phyloP scores from a whole-genome alignment of 2,329 filamentous ascomycete genomes.

The Fusarium abutilonis region DNA sequence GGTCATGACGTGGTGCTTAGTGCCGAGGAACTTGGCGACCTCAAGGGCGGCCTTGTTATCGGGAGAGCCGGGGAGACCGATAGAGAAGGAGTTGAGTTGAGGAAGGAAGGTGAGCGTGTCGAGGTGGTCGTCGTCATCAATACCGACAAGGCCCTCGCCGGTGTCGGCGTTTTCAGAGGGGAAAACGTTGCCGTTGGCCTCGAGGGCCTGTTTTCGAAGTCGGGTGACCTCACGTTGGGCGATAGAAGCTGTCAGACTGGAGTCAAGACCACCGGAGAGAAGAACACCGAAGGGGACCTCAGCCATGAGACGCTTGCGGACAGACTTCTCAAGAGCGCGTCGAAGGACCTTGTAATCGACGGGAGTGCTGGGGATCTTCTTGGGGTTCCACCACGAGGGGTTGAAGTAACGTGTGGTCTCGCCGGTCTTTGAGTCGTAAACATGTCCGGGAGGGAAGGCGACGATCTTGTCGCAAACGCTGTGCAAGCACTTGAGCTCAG shows the following conservation, averaged over 20 bases:
- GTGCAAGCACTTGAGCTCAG: slow-evolving; percentile 92
- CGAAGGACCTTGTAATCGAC: slow-evolving; percentile 86
- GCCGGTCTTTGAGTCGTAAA: slow-evolving; percentile 94
- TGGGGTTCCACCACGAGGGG: slow-evolving; percentile 90
- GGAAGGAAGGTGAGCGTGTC: slow-evolving; percentile 91
- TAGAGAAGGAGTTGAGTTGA: slow-evolving; percentile 98
- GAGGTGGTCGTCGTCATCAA: slow-evolving; percentile 90
- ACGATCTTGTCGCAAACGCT: slow-evolving; percentile 95
- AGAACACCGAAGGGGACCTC: slow-evolving; percentile 98
- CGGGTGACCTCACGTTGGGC: slow-evolving; percentile 91
- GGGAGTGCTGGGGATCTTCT: slow-evolving; percentile 79
- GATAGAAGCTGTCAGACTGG: slow-evolving; percentile 92
- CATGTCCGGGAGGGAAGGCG: slow-evolving; percentile 91
- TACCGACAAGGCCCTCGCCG: slow-evolving; percentile 84
- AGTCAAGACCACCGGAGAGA: slow-evolving; percentile 94
- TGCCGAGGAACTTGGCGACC: slow-evolving; percentile 96
- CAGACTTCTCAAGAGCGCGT: slow-evolving; percentile 85
- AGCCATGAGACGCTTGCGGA: slow-evolving; percentile 97
- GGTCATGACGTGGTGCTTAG: slow-evolving; percentile 97
- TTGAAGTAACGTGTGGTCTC: slow-evolving; percentile 88
- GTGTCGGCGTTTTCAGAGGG: slow-evolving; percentile 65
- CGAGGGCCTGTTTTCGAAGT: slow-evolving; percentile 72
- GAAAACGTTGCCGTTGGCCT: slow-evolving; percentile 56
- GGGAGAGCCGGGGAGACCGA: slow-evolving; percentile 90
- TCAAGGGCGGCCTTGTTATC: slow-evolving; percentile 92